A percentile compares a stretch with the other conserved stretches of the same genome.
phyloP scores from a whole-genome alignment of 208 protist species.

The Leishmania braziliensis region DNA sequence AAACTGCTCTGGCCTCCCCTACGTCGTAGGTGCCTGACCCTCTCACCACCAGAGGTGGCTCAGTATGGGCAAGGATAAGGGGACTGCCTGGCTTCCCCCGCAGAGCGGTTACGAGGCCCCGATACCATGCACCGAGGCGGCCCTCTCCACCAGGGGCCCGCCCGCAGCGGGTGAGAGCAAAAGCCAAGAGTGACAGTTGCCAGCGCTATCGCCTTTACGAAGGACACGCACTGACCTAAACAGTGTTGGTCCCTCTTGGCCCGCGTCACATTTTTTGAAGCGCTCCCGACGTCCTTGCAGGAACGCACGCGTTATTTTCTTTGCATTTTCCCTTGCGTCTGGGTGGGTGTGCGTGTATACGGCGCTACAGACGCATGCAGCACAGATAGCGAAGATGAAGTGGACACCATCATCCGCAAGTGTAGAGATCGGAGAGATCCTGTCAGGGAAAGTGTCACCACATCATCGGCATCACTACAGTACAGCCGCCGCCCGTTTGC shows the following conservation, averaged over 20 bases:
- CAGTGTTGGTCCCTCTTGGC: not conserved
- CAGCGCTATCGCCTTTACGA: not conserved
- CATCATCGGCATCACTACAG: not conserved
- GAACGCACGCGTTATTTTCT: not conserved
- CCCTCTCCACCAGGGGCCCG: not conserved
- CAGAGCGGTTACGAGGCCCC: not conserved
- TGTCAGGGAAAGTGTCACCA: too few species aligned
- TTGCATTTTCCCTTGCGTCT: not conserved
- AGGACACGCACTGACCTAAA: not conserved
- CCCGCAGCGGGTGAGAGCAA: not conserved
- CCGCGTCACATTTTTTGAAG: not conserved
- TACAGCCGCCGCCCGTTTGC: not conserved
- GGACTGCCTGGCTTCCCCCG: not conserved
- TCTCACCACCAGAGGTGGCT: not conserved
- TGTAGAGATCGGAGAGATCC: too few species aligned
- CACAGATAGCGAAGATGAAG: not conserved
- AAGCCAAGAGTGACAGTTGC: not conserved
- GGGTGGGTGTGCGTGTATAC: not conserved
- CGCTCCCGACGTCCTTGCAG: not conserved
- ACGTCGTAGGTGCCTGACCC: not conserved
- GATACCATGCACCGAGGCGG: not conserved
- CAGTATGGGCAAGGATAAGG: not conserved
- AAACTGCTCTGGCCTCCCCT: not conserved
- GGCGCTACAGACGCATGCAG: not conserved
- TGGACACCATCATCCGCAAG: too few species aligned